Evolutionary conservation across 2,329 filamentous ascomycete species (phyloP), one percentile per base, ranked within the genome.

Genomic region (Penicillium verrucosum): DNA sequence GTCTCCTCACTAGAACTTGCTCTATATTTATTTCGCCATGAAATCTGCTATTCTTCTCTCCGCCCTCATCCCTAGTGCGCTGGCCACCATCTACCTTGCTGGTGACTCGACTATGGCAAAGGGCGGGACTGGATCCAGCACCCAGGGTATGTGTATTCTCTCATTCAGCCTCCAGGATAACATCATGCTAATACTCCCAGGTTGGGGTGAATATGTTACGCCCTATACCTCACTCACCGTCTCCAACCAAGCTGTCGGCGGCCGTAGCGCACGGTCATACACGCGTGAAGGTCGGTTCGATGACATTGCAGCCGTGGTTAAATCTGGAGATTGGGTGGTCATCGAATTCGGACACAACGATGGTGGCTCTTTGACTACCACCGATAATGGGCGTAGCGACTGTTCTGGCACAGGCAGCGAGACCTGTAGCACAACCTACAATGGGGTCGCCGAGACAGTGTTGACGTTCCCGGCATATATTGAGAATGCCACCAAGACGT

Each of bases 301-400:
- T 16, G 77, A 77, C 0, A 81, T 89, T 51, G 80, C 81, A 45
- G 72, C 78, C 32, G 65, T 77, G 2, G 76, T 89, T 25, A 62
- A 81, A 66, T 54, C 77, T 1, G 85, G 84, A 32, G 87, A 89
- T 70, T 86, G 83, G 70, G 85, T 89, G 1, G 77, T 89, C 51
- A 88, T 89, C 51, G 86, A 89, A 65, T 88, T 89, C 65, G 87
- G 87, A 0, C 87, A 89, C 76, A 90, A 90, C 64, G 87, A 89
- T 62, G 87, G 85, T 23, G 85, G 86, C 1, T 80, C 80, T 0
- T 74, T 85, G 2, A 73, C 68, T 2, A 71, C 70, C 1, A 80
- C 71, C 12, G 86, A 89, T 69, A 88, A 88, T 63, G 82, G 82
- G 0, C 80, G 85, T 14, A 82, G 81, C 1, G 85, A 83, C 62